A percentile compares a stretch with the other conserved stretches of the same genome.
These are phyloP conservation scores for Backusella mclennaniae DNA, from an alignment of 192 early-diverging fungal genomes.

Conservation along the genomic window DNA sequence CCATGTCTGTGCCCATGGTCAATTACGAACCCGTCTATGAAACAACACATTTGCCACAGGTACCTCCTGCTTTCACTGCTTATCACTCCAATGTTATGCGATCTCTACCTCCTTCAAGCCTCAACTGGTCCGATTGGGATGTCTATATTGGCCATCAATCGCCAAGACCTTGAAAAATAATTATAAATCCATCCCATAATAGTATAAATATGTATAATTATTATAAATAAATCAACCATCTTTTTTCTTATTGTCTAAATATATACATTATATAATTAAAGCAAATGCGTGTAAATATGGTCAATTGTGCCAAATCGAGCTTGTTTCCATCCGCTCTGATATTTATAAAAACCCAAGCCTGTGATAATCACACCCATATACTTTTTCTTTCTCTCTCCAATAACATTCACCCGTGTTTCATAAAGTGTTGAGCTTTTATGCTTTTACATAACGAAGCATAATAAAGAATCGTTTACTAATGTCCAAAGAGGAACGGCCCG, in stretches of 20 bases:
- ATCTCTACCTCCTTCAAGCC: conserved; percentile 20
- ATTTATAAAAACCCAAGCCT: neutral
- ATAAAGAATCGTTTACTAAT: too few relatives aligned
- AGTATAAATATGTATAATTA: neutral
- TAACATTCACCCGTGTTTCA: too few relatives aligned
- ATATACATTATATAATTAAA: neutral
- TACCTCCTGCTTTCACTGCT: neutral
- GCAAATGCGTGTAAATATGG: neutral
- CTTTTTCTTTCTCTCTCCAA: too few relatives aligned
- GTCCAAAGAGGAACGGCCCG: too few relatives aligned
- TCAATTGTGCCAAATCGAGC: neutral
- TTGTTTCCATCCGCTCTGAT: too few relatives aligned
- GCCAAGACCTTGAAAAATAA: neutral
- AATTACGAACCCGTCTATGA: neutral
- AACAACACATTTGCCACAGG: neutral
- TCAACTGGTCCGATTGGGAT: conserved; percentile 32
- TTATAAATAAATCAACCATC: neutral
- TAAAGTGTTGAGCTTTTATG: too few relatives aligned
- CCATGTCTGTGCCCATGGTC: neutral
- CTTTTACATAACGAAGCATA: too few relatives aligned
- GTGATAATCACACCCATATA: neutral
- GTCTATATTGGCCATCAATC: conserved; percentile 24
- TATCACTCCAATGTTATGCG: neutral
- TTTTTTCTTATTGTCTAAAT: neutral
- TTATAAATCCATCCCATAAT: neutral